A percentile compares a stretch with the other conserved stretches of the same genome.
Evolutionary conservation across 768 basidiomycete genomes (phyloP).

Genomic region (Polyporus arcularius): DNA sequence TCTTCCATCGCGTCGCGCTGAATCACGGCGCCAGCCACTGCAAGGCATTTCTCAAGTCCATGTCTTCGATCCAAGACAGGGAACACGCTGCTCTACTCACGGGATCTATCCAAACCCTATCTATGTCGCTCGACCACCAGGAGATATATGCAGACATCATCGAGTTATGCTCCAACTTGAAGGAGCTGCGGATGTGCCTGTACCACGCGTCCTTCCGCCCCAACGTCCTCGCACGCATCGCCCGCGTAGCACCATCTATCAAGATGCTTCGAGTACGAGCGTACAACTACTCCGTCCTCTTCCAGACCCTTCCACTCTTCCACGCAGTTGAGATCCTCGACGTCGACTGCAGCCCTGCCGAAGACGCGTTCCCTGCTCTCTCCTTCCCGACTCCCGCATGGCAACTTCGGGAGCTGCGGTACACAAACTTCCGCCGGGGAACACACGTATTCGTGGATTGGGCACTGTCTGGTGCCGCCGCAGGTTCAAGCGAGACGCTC

Average conservation of each 20-base stretch:
- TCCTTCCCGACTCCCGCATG: neutral
- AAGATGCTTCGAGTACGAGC: neutral
- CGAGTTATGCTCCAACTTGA: slow-evolving; percentile 1
- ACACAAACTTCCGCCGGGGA: neutral
- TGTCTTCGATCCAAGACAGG: neutral
- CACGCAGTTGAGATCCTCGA: neutral
- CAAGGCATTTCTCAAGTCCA: neutral
- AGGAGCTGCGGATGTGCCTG: slow-evolving; percentile 6
- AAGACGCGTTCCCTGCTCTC: neutral
- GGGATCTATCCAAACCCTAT: neutral
- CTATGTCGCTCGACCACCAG: slow-evolving; percentile 15
- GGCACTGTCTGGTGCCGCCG: neutral
- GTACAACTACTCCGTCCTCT: neutral
- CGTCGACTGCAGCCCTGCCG: neutral
- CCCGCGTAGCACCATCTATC: neutral
- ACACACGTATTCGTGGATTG: neutral
- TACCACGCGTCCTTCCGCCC: slow-evolving; percentile 11
- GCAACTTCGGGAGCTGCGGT: neutral
- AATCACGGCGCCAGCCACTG: neutral
- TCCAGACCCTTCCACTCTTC: neutral
- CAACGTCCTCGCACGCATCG: neutral
- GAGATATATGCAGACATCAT: slow-evolving; percentile 3
- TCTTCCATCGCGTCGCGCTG: neutral
- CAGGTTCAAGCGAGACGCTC: neutral
- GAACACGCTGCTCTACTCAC: neutral